Conservation (phyloP, 2,329 filamentous ascomycete species). For the Gnomoniopsis smithogilvyi region DNA sequence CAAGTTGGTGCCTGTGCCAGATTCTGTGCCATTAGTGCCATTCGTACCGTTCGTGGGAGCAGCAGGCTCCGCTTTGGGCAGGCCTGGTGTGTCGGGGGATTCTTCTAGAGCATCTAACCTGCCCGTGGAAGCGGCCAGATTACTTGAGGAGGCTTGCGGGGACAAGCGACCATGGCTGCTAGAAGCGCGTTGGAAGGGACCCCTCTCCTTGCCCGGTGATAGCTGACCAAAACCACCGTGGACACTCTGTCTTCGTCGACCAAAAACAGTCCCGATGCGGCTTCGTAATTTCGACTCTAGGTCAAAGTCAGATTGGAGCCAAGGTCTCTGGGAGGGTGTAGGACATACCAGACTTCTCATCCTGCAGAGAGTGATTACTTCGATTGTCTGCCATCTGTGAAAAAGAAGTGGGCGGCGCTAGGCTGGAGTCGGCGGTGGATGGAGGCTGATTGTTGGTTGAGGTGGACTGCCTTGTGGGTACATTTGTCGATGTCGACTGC, state of each 20-base stretch:
- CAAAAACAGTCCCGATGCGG: constrained; percentile 68
- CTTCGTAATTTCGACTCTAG: constrained; percentile 56
- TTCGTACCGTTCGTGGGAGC: constrained; percentile 14
- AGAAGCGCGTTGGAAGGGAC: constrained; percentile 59
- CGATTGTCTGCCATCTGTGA: constrained; percentile 34
- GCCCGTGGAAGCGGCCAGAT: constrained; percentile 51
- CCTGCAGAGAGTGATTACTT: constrained; percentile 44
- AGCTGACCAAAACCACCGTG: constrained; percentile 58
- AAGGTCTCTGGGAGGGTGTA: not conserved
- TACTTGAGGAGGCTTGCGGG: constrained; percentile 56
- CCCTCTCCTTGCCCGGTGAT: constrained; percentile 50
- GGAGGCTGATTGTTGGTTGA: constrained; percentile 26
- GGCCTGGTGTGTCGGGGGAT: constrained; percentile 42
- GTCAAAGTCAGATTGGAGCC: constrained; percentile 24
- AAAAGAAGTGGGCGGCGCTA: constrained; percentile 9
- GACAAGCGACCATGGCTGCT: constrained; percentile 63
- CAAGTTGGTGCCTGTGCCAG: constrained; percentile 21
- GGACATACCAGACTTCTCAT: constrained; percentile 31
- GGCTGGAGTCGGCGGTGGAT: constrained; percentile 15
- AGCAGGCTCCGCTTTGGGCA: constrained; percentile 17
- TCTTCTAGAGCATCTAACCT: constrained; percentile 57
- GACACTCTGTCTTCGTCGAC: constrained; percentile 63
- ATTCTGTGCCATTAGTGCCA: constrained; percentile 26
- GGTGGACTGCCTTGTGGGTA: constrained; percentile 37
- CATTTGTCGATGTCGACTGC: constrained; percentile 36